Base-by-base conservation (phyloP, 1,284 basidiomycete species). In the Jaminaea rosea region DNA sequence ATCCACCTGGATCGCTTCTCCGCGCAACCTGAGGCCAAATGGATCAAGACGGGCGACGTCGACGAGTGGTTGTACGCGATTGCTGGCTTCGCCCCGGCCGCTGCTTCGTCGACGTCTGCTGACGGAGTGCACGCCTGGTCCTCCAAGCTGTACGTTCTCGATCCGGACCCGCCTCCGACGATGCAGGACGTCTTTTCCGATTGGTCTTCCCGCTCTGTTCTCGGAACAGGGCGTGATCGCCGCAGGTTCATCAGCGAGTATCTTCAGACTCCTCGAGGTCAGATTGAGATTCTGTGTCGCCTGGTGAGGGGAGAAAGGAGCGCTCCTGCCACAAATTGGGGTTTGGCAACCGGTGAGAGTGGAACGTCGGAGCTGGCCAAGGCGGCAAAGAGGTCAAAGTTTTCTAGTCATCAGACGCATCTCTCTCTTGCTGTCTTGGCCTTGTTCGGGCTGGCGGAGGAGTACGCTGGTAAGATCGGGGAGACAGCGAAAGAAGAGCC, bases 81-180 rank as follows among this genome's bases (percentile, higher is more conserved):
- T 80, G 88, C 86, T 75, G 87, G 83, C 1, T 83, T 48, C 79
- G 82, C 23, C 83, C 58, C 56, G 47, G 19, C 15, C 24, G 3
- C 19, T 4, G 11, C 23, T 3, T 42, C 39, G 13, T n/a, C 19
- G 6, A n/a, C n/a, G n/a, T n/a, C n/a, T n/a, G n/a, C n/a, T n/a
- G n/a, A n/a, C n/a, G n/a, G n/a, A n/a, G n/a, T n/a, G n/a, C 58
- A 63, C 36, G 52, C 87, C 4, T 98, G 93, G 93, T 85, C 86
- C 72, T 88, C 85, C 75, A 93, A 92, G 76, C 86, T 97, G 52
- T 80, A 84, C 49, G 87, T 97, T 29, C 81, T 83, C 37, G 91
- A 97, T 78, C 92, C 93, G 49, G 93, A 98, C 77, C 87, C 90
- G 87, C 84, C 90, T 21, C 90, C 90, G 28, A 96, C 91, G 2